phyloP scores from a whole-genome alignment of 495 filamentous ascomycete species.

The Aspergillus sclerotiicarbonarius region DNA sequence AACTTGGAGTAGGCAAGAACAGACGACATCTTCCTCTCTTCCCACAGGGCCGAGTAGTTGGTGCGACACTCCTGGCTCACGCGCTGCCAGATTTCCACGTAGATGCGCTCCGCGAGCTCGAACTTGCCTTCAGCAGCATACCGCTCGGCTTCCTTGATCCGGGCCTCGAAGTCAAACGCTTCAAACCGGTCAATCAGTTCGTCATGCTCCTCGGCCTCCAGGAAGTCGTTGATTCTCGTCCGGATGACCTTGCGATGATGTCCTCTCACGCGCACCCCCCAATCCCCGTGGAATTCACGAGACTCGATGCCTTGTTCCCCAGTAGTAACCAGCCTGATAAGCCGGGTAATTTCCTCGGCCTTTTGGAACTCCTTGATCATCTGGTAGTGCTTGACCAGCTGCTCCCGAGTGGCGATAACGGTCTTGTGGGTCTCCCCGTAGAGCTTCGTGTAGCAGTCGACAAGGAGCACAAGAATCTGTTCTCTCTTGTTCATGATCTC shows the following conservation, averaged over 20 bases:
- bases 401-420: slow-evolving; percentile 28
- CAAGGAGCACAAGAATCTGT: slow-evolving; percentile 28
- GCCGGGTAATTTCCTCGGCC: slow-evolving; percentile 12
- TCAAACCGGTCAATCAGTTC: slow-evolving; percentile 15
- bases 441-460: slow-evolving; percentile 38
- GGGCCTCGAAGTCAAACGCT: slow-evolving; percentile 13
- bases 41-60: slow-evolving; percentile 30
- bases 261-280: slow-evolving; percentile 12
- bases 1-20: slow-evolving; percentile 35
- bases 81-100: slow-evolving; percentile 41
- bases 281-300: slow-evolving; percentile 3
- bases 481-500: slow-evolving; percentile 39
- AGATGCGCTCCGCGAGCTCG: slow-evolving; percentile 30
- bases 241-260: slow-evolving; percentile 11
- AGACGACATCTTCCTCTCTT: slow-evolving; percentile 34
- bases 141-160: slow-evolving; percentile 19
- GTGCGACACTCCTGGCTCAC: slow-evolving; percentile 29
- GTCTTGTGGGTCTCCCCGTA: slow-evolving; percentile 36
- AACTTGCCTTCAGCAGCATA: slow-evolving; percentile 26
- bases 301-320: slow-evolving; percentile 8
- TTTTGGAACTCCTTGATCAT: slow-evolving; percentile 23
- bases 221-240: slow-evolving; percentile 14
- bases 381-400: slow-evolving; percentile 34
- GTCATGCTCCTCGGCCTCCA: slow-evolving; percentile 22
- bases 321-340: slow-evolving; percentile 14